Conservation (phyloP, 176 grass and related monocot genomes). For the Lolium rigidum region DNA sequence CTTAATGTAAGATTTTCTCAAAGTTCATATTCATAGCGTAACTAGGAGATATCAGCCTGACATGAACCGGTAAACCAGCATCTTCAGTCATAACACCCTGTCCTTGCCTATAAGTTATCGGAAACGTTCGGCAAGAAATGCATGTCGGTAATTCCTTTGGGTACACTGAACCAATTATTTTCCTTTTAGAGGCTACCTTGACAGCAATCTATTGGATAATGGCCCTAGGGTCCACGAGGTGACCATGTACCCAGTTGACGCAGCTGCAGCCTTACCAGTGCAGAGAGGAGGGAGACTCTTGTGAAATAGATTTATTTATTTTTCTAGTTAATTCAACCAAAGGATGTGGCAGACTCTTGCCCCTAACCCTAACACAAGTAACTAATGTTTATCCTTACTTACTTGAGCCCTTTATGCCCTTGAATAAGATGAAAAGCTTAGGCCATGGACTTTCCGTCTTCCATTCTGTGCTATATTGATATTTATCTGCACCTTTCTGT, state of each 20-base stretch:
- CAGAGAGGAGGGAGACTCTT: background rate
- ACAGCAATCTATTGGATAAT: background rate
- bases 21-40: background rate
- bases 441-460: background rate
- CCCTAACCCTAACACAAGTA: background rate
- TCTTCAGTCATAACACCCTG: background rate
- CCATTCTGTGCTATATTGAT: background rate
- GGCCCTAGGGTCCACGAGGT: background rate
- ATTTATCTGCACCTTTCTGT: background rate
- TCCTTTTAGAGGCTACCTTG: background rate
- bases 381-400: background rate
- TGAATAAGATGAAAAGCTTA: background rate
- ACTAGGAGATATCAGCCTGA: background rate
- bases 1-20: constrained; percentile 18
- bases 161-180: background rate
- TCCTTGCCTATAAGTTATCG: background rate
- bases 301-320: background rate
- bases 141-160: background rate
- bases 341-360: background rate
- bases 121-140: background rate
- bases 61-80: background rate
- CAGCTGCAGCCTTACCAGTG: background rate
- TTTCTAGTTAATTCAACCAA: background rate
- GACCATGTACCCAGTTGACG: background rate
- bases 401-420: background rate